phyloP scores from a whole-genome alignment of 2,329 filamentous ascomycete genomes.

The Diaporthe sp. region DNA sequence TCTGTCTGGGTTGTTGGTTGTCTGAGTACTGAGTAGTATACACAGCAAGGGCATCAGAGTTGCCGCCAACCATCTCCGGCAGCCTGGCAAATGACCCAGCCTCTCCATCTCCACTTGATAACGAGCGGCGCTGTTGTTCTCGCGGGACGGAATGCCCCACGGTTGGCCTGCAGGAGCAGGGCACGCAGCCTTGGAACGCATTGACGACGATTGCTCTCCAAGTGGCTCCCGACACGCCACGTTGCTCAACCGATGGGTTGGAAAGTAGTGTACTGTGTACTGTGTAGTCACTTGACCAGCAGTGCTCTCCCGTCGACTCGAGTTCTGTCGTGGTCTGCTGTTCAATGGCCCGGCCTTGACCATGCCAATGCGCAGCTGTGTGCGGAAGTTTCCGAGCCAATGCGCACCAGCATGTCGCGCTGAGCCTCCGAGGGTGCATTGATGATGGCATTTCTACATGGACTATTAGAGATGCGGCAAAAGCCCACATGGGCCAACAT shows the following conservation, averaged over 20 bases:
- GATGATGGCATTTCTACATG: constrained; percentile 20
- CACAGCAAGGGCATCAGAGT: too few relatives aligned
- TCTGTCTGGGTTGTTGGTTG: too few relatives aligned
- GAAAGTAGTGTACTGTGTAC: too few relatives aligned
- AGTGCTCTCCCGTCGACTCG: not conserved
- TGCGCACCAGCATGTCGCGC: not conserved
- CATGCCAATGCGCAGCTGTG: not conserved
- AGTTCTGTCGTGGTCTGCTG: not conserved
- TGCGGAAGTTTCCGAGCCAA: constrained; percentile 12
- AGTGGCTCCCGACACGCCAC: constrained; percentile 29
- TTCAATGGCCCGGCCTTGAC: not conserved
- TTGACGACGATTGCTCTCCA: constrained; percentile 3
- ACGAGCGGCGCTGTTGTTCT: not conserved
- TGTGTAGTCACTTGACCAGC: not conserved
- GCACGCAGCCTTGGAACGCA: not conserved
- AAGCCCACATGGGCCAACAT: constrained; percentile 15
- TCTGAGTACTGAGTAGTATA: too few relatives aligned
- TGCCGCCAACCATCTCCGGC: not conserved
- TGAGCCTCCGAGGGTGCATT: constrained; percentile 11
- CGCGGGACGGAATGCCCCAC: not conserved
- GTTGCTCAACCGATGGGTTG: constrained; percentile 15
- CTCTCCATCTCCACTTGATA: constrained; percentile 2
- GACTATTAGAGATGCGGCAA: constrained; percentile 25
- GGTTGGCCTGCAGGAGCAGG: too few relatives aligned
- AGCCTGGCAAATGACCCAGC: constrained; percentile 6